These are phyloP conservation scores for Luffa acutangula DNA, from an alignment of 306 rosid genomes.

Conservation along the genomic window DNA sequence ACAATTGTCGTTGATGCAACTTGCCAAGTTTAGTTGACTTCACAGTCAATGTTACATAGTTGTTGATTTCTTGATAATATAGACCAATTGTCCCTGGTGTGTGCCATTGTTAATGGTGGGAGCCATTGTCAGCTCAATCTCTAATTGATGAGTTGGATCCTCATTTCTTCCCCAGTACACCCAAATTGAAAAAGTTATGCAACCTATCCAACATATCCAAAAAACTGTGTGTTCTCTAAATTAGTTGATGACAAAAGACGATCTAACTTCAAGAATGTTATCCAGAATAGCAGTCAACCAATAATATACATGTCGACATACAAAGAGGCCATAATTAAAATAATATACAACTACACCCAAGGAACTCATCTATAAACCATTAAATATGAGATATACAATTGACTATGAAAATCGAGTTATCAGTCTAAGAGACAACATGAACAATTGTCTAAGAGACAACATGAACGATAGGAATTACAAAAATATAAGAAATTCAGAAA, in stretches of 20 bases:
- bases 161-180: conserved; percentile 70
- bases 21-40: conserved; percentile 43
- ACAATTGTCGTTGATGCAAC: conserved; percentile 34
- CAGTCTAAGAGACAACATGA: neutral
- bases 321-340: neutral
- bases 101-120: conserved; percentile 58
- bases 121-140: conserved; percentile 80
- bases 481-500: neutral
- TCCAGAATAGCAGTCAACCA: conserved; percentile 74
- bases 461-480: neutral
- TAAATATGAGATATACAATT: neutral
- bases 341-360: neutral
- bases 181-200: conserved; percentile 20
- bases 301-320: conserved; percentile 25
- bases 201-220: conserved; percentile 92
- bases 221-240: conserved; percentile 40
- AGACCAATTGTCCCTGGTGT: conserved; percentile 98
- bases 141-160: conserved; percentile 71
- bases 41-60: conserved; percentile 22
- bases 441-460: too few relatives aligned
- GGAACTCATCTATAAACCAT: too few relatives aligned
- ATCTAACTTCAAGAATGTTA: conserved; percentile 65
- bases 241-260: conserved; percentile 45
- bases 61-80: neutral
- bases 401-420: neutral